Conservation (phyloP, 2,329 filamentous ascomycete species). For the Sordariomycetes sp. region DNA sequence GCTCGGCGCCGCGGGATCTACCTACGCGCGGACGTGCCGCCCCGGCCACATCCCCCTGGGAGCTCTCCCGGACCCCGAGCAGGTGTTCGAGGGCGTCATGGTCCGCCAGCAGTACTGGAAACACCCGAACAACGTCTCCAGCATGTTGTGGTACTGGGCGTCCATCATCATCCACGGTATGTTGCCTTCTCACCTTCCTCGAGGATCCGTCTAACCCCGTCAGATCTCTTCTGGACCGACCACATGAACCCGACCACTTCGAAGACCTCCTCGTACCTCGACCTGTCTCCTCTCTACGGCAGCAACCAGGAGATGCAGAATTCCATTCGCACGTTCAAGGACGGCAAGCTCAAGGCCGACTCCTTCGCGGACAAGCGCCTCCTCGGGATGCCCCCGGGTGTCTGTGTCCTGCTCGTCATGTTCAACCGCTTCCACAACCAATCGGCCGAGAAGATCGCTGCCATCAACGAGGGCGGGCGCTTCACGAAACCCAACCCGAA, state of each 20-base stretch:
- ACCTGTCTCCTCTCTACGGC: slow-evolving; percentile 62
- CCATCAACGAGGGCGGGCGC: slow-evolving; percentile 76
- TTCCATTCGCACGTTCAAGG: slow-evolving; percentile 56
- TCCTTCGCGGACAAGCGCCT: slow-evolving; percentile 61
- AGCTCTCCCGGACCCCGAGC: slow-evolving; percentile 55
- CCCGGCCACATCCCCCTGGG: slow-evolving; percentile 49
- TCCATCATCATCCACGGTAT: slow-evolving; percentile 62
- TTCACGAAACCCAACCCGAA: slow-evolving; percentile 55
- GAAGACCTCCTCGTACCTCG: slow-evolving; percentile 62
- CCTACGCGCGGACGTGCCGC: slow-evolving; percentile 55
- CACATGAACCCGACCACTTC: slow-evolving; percentile 46
- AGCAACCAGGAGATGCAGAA: slow-evolving; percentile 57
- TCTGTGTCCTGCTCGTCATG: slow-evolving; percentile 64
- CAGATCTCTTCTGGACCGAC: slow-evolving; percentile 63
- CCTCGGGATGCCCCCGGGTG: slow-evolving; percentile 60
- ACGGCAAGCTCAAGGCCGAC: slow-evolving; percentile 64
- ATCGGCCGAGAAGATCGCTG: slow-evolving; percentile 64
- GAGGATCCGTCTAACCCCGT: neutral
- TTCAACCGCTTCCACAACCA: slow-evolving; percentile 83
- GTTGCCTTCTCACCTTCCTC: slow-evolving; percentile 5
- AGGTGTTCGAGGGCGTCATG: slow-evolving; percentile 55
- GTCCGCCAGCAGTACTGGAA: slow-evolving; percentile 34
- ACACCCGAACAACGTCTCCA: slow-evolving; percentile 64
- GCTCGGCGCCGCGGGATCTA: slow-evolving; percentile 55
- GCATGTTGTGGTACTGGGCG: slow-evolving; percentile 62